A percentile compares a stretch with the other conserved stretches of the same genome.
Evolutionary conservation across 345 rosid genomes (phyloP).

Genomic region (Salix viminalis): DNA sequence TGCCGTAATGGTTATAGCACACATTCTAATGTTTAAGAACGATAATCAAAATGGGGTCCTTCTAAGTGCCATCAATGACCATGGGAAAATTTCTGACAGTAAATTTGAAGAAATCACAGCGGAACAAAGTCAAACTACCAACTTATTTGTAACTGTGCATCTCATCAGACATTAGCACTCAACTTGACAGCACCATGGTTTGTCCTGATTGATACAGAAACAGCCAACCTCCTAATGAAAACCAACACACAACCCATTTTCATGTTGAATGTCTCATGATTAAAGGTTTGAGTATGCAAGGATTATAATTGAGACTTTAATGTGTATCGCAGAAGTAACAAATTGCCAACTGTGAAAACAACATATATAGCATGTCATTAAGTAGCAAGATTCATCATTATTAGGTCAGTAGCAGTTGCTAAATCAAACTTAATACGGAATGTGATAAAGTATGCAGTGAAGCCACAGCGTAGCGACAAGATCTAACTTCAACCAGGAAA

Average conservation of each 20-base stretch:
- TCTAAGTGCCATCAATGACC: background rate
- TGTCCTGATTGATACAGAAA: constrained; percentile 3
- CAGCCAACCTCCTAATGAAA: constrained; percentile 2
- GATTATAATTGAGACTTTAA: background rate
- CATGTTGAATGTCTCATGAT: background rate
- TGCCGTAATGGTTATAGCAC: background rate
- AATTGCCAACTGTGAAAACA: background rate
- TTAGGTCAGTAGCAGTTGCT: background rate
- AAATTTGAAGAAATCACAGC: background rate
- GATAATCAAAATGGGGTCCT: background rate
- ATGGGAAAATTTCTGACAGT: background rate
- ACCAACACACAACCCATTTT: background rate
- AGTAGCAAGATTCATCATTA: background rate
- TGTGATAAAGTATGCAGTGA: background rate
- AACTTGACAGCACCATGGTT: constrained; percentile 8
- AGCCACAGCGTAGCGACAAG: background rate
- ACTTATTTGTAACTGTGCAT: background rate
- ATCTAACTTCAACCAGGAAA: background rate
- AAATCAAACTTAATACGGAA: background rate
- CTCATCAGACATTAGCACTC: background rate
- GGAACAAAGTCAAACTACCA: background rate
- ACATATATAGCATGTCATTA: background rate
- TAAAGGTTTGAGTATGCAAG: background rate
- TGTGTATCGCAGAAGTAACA: background rate
- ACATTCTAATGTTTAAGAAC: background rate